phyloP scores from a whole-genome alignment of 2,329 filamentous ascomycete genomes.

The Pseudogymnoascus pannorum region DNA sequence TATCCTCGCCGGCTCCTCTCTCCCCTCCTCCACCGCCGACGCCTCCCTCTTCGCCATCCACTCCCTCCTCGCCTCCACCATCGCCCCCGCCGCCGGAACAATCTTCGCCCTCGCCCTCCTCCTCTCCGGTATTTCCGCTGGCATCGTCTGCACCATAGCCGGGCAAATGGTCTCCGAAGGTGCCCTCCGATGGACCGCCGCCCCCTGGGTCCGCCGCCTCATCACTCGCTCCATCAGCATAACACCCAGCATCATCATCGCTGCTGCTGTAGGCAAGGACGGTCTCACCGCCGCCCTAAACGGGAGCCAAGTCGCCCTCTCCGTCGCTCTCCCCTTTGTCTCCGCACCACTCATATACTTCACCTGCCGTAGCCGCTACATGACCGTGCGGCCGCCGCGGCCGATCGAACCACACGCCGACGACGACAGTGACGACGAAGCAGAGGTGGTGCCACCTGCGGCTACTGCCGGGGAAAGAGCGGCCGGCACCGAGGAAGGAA shows the following conservation, averaged over 20 bases:
- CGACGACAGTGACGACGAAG: slow-evolving; percentile 20
- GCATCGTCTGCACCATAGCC: slow-evolving; percentile 82
- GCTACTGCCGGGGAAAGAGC: neutral
- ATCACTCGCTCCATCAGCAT: slow-evolving; percentile 75
- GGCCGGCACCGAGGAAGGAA: neutral
- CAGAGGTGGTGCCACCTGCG: neutral
- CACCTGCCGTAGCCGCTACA: slow-evolving; percentile 70
- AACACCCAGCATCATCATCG: slow-evolving; percentile 75
- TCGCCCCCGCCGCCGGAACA: slow-evolving; percentile 69
- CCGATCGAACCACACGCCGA: slow-evolving; percentile 28
- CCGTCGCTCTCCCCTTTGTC: slow-evolving; percentile 75
- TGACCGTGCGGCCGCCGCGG: slow-evolving; percentile 56
- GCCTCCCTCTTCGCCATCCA: slow-evolving; percentile 84
- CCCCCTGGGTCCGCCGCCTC: slow-evolving; percentile 72
- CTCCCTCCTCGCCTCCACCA: slow-evolving; percentile 56
- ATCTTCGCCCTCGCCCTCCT: slow-evolving; percentile 79
- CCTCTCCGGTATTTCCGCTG: slow-evolving; percentile 71
- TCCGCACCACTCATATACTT: slow-evolving; percentile 79
- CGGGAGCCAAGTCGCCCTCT: slow-evolving; percentile 70
- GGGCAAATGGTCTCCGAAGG: slow-evolving; percentile 87
- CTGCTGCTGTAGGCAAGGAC: slow-evolving; percentile 63
- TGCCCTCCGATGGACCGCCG: slow-evolving; percentile 65
- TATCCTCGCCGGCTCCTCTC: slow-evolving; percentile 70
- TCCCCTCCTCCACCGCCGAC: slow-evolving; percentile 53
- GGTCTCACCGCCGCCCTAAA: slow-evolving; percentile 67